phyloP scores from a whole-genome alignment of 345 rosid species.

The Hevea brasiliensis region DNA sequence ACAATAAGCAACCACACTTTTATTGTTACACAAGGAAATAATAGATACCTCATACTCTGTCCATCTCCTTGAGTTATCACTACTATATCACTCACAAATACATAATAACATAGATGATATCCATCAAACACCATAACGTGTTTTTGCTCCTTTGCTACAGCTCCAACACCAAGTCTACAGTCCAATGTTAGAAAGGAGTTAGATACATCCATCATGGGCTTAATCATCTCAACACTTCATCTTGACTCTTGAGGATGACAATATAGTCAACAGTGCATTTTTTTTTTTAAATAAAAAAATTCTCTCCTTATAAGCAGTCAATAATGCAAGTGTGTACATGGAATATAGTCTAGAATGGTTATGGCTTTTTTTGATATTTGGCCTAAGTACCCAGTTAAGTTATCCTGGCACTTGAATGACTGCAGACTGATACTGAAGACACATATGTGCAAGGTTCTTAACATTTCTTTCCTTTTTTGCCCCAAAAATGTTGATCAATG shows the following conservation, averaged over 20 bases:
- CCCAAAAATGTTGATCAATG: too few species aligned
- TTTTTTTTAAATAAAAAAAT: too few species aligned
- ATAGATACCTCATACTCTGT: slow-evolving; percentile 25
- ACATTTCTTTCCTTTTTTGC: too few species aligned
- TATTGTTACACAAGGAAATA: slow-evolving; percentile 38
- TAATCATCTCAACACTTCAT: slow-evolving; percentile 1
- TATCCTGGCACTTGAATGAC: too few species aligned
- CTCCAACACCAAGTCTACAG: slow-evolving; percentile 90
- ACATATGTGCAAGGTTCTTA: too few species aligned
- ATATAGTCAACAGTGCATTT: not conserved
- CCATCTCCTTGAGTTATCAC: slow-evolving; percentile 24
- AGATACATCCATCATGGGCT: slow-evolving; percentile 18
- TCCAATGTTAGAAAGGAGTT: slow-evolving; percentile 22
- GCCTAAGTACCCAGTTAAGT: too few species aligned
- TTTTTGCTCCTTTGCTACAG: slow-evolving; percentile 45
- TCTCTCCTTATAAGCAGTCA: too few species aligned
- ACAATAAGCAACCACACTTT: slow-evolving; percentile 18
- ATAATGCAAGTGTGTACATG: too few species aligned
- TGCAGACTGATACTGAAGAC: too few species aligned
- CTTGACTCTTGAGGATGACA: not conserved
- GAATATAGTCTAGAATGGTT: too few species aligned
- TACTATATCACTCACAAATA: slow-evolving; percentile 30
- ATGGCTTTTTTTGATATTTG: too few species aligned
- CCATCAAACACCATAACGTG: slow-evolving; percentile 21
- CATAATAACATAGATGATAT: slow-evolving; percentile 35